Percentiles rank a stretch among this genome's conserved stretches.
Conservation (phyloP, 2,329 filamentous ascomycete genomes). For the Colletotrichum orchidophilum region DNA sequence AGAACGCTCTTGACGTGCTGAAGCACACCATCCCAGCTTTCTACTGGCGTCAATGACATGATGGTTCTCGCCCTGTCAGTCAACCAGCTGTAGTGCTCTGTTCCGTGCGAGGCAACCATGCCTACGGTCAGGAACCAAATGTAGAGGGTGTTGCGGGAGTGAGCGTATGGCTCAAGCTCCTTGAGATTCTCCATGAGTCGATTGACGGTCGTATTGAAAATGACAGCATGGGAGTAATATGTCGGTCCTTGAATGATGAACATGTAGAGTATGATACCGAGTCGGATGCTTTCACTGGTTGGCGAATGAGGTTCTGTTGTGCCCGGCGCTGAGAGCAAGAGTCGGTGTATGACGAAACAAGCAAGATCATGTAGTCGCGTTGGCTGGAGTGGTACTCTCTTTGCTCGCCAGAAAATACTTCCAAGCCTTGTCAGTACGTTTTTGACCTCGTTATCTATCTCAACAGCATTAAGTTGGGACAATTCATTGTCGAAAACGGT, state of each 20-base stretch:
- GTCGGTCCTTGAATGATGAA: constrained; percentile 63
- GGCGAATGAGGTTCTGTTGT: constrained; percentile 14
- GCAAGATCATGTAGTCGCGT: constrained; percentile 64
- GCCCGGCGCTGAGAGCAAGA: constrained; percentile 45
- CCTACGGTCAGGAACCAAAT: constrained; percentile 55
- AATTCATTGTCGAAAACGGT: constrained; percentile 15
- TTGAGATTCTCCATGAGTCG: constrained; percentile 45
- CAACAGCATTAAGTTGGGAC: constrained; percentile 33
- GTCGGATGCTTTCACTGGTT: constrained; percentile 56
- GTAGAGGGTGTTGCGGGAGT: constrained; percentile 39
- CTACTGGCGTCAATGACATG: neutral
- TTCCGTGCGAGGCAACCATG: constrained; percentile 45
- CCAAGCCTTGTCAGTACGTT: neutral
- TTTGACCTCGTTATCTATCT: constrained; percentile 43
- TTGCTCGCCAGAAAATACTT: constrained; percentile 34
- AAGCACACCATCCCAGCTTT: constrained; percentile 26
- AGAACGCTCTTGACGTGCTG: constrained; percentile 38
- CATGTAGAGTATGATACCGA: constrained; percentile 59
- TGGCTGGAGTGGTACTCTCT: constrained; percentile 41
- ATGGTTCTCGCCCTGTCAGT: constrained; percentile 34
- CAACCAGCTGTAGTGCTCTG: constrained; percentile 43
- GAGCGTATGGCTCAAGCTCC: constrained; percentile 29
- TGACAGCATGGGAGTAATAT: constrained; percentile 61
- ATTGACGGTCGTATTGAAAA: constrained; percentile 46
- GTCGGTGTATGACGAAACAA: constrained; percentile 61